phyloP scores from a whole-genome alignment of 2,329 filamentous ascomycete genomes.

The Raffaelea ambrosiae region DNA sequence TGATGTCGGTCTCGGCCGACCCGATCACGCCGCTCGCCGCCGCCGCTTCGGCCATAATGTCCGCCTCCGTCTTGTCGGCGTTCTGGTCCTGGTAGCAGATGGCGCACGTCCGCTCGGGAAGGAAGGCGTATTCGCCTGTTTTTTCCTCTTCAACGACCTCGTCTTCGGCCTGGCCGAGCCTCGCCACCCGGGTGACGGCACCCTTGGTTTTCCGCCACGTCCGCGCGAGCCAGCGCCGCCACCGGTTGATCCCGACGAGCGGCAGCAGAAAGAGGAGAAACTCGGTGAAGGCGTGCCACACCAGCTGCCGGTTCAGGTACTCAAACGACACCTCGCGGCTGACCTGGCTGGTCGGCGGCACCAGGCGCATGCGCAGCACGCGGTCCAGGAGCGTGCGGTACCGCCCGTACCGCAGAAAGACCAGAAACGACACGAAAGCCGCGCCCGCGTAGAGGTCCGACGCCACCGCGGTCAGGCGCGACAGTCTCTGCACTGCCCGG shows the following conservation, averaged over 20 bases:
- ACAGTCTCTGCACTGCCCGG: slow-evolving; percentile 44
- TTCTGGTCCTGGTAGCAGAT: slow-evolving; percentile 97
- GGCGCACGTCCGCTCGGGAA: slow-evolving; percentile 89
- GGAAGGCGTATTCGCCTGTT: slow-evolving; percentile 69
- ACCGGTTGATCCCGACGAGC: slow-evolving; percentile 87
- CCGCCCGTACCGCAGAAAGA: slow-evolving; percentile 83
- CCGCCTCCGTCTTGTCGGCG: slow-evolving; percentile 62
- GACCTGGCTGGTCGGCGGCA: slow-evolving; percentile 76
- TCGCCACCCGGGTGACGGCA: slow-evolving; percentile 39
- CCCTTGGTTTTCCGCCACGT: slow-evolving; percentile 76
- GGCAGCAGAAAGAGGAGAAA: slow-evolving; percentile 97
- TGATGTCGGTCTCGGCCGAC: slow-evolving; percentile 85
- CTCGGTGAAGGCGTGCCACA: slow-evolving; percentile 99
- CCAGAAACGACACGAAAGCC: slow-evolving; percentile 75
- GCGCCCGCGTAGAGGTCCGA: slow-evolving; percentile 73
- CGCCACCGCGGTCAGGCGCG: slow-evolving; percentile 57
- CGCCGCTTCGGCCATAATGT: slow-evolving; percentile 60
- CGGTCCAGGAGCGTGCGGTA: slow-evolving; percentile 89
- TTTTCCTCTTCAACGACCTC: slow-evolving; percentile 30
- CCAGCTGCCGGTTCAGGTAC: slow-evolving; percentile 92
- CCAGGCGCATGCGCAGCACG: slow-evolving; percentile 72
- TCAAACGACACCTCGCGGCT: slow-evolving; percentile 93
- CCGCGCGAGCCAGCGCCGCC: slow-evolving; percentile 81
- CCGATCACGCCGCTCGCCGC: slow-evolving; percentile 72
- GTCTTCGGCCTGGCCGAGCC: slow-evolving; percentile 5